Evolutionary conservation across 1,139 yeast genomes (phyloP).

Genomic region (Pichia sp.): DNA sequence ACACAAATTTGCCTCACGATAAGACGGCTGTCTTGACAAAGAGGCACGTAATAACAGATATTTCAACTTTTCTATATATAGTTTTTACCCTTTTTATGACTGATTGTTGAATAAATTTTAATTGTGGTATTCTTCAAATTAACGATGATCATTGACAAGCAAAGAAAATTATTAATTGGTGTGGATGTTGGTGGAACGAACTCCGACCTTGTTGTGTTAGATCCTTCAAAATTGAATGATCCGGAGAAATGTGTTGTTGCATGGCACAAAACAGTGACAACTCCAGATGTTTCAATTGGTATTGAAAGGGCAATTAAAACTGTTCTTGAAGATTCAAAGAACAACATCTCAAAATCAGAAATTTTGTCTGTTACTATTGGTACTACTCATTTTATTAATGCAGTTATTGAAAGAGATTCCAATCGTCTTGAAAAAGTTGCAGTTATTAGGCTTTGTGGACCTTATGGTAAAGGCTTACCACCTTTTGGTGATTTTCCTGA

Average conservation of each 20-base stretch:
- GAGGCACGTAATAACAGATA: no score
- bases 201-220: neutral
- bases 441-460: slow-evolving; percentile 1
- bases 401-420: slow-evolving; percentile 1
- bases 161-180: neutral
- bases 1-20: no score
- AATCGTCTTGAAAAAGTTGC: neutral
- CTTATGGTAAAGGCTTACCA: neutral
- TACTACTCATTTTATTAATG: slow-evolving; percentile 6
- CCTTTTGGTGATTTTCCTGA: neutral
- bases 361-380: neutral
- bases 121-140: no score
- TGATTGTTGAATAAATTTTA: no score
- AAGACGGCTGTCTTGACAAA: no score
- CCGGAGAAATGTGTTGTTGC: neutral
- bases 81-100: no score
- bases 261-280: slow-evolving; percentile 2
- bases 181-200: slow-evolving; percentile 5
- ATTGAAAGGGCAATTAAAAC: neutral
- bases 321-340: neutral
- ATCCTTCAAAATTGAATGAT: neutral
- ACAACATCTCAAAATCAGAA: neutral
- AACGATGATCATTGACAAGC: neutral
- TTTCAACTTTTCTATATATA: no score
- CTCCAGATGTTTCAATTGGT: slow-evolving; percentile 1